Evolutionary conservation across 306 rosid species (phyloP), one percentile per base, ranked within the genome.

Genomic region (Luffa acutangula): DNA sequence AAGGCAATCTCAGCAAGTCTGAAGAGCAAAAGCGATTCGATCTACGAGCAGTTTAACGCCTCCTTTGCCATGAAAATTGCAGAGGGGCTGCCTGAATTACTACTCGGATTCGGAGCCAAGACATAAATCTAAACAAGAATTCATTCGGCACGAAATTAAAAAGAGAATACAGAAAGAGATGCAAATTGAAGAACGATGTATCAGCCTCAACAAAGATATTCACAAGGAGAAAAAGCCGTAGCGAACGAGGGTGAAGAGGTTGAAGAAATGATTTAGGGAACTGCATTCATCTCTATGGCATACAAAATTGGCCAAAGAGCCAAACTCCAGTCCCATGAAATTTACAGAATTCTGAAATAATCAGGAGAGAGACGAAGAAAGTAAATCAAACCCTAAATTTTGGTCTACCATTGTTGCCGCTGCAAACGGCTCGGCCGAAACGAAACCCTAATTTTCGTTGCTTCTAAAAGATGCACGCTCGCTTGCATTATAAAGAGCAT

Each of bases 201-300:
- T 46, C 95, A 87, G 82, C 93, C 89, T 84, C 39, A 51, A 42
- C 83, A 71, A 78, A 36, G 45, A 81, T 53, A 77, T 82, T 72
- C 83, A 77, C 85, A 54, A 79, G 70, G 31, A 3, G 34, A 69
- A 43, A 58, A 76, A 3, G 0, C 12, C 76, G 53, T 7, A 67
- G 85, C 83, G 77, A 75, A 85, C 8, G 78, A 11, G 5, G 59
- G 75, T 69, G 85, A 82, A 65, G 81, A 82, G 72, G 81, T 74
- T 86, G 89, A 83, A 66, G 45, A 52, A n/a, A 83, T 64, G 62
- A n/a, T 85, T 9, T 93, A 13, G 96, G 94, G 92, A 74, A 86
- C 93, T 87, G 91, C 88, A 93, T 93, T 93, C 97, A 93, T 93
- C 96, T 87, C 97, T 33, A 91, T 33, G 93, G 90, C 92, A 89